Evolutionary conservation across 139 green algal genomes (phyloP), one percentile per base, ranked within the genome.

Genomic region (Chlorella sp.): DNA sequence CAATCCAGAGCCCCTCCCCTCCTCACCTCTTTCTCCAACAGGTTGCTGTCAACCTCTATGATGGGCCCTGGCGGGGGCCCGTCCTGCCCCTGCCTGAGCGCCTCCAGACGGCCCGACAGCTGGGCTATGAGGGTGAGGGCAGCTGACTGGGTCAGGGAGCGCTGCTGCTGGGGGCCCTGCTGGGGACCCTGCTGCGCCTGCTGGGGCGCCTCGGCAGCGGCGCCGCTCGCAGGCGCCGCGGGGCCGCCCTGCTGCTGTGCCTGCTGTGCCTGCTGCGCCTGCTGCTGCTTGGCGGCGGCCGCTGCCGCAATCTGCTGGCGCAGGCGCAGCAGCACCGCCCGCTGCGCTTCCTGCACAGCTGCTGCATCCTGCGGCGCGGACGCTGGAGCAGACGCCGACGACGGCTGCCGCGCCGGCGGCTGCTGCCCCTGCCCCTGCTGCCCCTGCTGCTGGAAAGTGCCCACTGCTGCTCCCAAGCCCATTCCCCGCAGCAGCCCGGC

Each of bases 21-120:
- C 20, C 72, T 20, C 78, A 84, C 78, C 60, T 84, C 56, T 7
- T 75, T 58, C 30, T 84, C 78, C 0, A 84, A 43, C 16, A 75
- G 41, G 32, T 74, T 32, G 17, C 38, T 44, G 43, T 56, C 41
- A 2, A 84, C 60, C 62, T 84, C 56, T 1, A 84, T 3, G 32
- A 84, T 65, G 13, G 78, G 78, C 3, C 62, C 2, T 2, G 14
- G 51, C 51, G 51, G 51, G 9, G 51, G 51, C 9, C 14, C 51
- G 14, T 60, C 51, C 16, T 60, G 32, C 17, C 17, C 14, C 44
- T 44, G 43, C 40, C 32, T 14, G 3, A n/a, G 28, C 40, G 44
- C 11, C 14, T 43, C n/a, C 32, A 65, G n/a, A 11, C 74, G 51
- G n/a, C 44, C n/a, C 6, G 17, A 67, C 34, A 60, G 51, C 51